Base-by-base conservation (phyloP, 352 stramenopile species). In the Phytophthora foliorum region DNA sequence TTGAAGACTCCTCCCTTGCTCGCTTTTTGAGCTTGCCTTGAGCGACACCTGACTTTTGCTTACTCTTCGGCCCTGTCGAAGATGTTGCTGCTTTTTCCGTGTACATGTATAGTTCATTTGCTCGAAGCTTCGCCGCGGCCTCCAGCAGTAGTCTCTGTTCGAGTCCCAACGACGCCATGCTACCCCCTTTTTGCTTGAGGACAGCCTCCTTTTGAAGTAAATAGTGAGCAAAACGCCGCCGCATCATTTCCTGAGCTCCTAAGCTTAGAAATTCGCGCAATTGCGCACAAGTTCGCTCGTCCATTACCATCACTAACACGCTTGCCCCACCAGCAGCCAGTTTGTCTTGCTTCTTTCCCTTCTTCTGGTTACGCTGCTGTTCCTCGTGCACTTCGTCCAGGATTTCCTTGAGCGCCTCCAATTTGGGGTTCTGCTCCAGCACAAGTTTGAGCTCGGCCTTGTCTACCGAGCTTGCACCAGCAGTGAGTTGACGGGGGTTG, bases 361-460 rank as follows among this genome's bases (percentile, higher is more conserved):
- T 63, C 25, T 66, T 63, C 54, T 74, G 41, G 2, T 58, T 27
- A 17, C 49, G 34, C 10, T 71, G 38, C 32, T 55, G 29, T 31
- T 84, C 82, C 44, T 91, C 78, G 38, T 94, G 62, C 49, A 98
- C 95, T 77, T 99, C 97, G 22, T 90, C 82, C 16, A 99, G 67
- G 8, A 99, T 87, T 54, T 98, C 87, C 32, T 86, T 76, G 6
- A 99, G 69, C 2, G 98, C 84, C 17, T 84, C 82, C 91, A 97
- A 99, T 71, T 99, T 99, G 9, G 96, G 93, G 72, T 98, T 99
- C 60, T 97, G 76, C 62, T 98, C 90, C 13, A 97, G 58, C 11
- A 80, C 76, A 27, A 97, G 57, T 41, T 84, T 74, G 3, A 97
- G 60, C 51, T 92, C 75, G 3, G 56, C 72, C 0, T 79, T 74